Conservation (phyloP, 73 alveolate species). For the Breviolum minutum region DNA sequence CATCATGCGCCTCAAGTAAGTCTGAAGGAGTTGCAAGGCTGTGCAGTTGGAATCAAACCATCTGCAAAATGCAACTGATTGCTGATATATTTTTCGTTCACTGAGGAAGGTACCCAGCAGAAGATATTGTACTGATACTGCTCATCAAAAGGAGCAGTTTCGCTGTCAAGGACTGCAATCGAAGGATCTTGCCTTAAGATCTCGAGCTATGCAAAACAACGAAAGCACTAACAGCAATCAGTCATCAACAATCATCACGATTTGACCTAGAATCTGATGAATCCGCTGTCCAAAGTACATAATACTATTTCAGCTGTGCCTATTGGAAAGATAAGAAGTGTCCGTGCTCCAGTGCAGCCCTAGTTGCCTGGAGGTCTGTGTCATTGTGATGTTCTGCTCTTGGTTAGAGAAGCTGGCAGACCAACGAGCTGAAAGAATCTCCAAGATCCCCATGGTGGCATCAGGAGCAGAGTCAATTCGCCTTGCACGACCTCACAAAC, state of each 20-base stretch:
- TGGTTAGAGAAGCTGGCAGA: neutral
- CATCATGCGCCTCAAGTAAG: conserved; percentile 18
- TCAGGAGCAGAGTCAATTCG: conserved; percentile 15
- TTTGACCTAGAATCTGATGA: neutral
- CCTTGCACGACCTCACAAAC: conserved; percentile 15
- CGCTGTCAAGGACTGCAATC: conserved; percentile 5
- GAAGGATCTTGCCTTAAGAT: conserved; percentile 41
- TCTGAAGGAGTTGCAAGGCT: neutral
- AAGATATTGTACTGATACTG: conserved; percentile 47
- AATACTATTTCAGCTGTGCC: too few relatives aligned
- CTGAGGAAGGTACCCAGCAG: conserved; percentile 49
- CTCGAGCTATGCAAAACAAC: too few relatives aligned
- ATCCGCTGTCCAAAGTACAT: neutral
- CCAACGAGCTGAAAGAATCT: conserved; percentile 57
- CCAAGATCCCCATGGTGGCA: neutral
- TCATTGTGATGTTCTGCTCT: conserved; percentile 38
- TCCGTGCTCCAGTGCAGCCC: too few relatives aligned
- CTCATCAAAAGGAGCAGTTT: conserved; percentile 36
- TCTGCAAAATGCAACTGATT: neutral
- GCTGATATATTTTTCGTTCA: neutral
- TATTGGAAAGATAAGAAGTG: neutral
- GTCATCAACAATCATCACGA: too few relatives aligned
- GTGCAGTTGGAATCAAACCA: too few relatives aligned
- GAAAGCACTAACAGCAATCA: too few relatives aligned
- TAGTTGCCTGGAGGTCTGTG: conserved; percentile 4